Conservation (phyloP, 495 filamentous ascomycete species). For the Platismatia glauca region DNA sequence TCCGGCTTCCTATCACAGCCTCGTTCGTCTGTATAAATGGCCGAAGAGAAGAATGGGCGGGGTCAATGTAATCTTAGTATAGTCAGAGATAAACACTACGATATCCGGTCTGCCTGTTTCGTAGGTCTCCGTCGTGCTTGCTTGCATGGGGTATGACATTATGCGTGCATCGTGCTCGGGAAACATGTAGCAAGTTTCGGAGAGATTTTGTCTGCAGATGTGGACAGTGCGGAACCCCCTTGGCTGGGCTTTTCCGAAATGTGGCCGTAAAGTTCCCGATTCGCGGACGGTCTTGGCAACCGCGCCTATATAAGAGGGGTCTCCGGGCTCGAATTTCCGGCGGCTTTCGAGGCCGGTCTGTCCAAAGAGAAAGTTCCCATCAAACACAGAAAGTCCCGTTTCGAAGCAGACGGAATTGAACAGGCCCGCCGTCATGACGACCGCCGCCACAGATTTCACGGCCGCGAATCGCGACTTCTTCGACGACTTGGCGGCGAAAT, state of each 20-base stretch:
- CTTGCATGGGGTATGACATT: too few relatives aligned
- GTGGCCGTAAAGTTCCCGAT: constrained; percentile 4
- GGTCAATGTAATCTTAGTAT: too few relatives aligned
- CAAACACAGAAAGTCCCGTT: not conserved
- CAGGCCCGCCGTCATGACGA: not conserved
- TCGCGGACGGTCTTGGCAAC: not conserved
- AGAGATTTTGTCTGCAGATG: constrained; percentile 2
- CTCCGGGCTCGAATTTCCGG: not conserved
- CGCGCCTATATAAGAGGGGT: not conserved
- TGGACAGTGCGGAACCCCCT: too few relatives aligned
- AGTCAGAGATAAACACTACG: too few relatives aligned
- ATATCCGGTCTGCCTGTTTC: too few relatives aligned
- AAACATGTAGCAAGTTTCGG: not conserved
- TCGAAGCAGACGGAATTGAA: not conserved
- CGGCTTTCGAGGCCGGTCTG: not conserved
- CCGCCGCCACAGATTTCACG: not conserved
- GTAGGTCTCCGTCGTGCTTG: too few relatives aligned
- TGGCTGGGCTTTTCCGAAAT: constrained; percentile 3
- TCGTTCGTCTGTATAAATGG: too few relatives aligned
- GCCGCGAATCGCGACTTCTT: constrained; percentile 11
- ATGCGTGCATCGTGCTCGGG: too few relatives aligned
- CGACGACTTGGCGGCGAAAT: constrained; percentile 39
- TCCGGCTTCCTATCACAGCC: too few relatives aligned
- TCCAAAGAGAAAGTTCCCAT: too few relatives aligned
- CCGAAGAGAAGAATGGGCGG: too few relatives aligned